Conservation (phyloP, 495 filamentous ascomycete genomes). For the Lichina pygmaea region DNA sequence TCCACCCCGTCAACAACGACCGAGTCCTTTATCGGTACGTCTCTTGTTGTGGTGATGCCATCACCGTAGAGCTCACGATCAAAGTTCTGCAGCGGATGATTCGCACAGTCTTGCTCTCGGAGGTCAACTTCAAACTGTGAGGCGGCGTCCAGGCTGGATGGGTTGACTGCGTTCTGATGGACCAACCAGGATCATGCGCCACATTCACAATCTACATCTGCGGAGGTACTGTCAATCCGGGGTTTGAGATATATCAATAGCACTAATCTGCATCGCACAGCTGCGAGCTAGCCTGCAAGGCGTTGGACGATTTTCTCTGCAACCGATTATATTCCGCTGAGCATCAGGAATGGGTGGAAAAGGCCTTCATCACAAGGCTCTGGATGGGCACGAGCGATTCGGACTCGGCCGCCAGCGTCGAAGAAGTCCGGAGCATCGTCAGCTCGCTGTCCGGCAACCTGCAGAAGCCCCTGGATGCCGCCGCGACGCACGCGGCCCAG, state of each 20-base stretch:
- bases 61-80: not conserved
- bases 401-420: slow-evolving; percentile 6
- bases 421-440: slow-evolving; percentile 14
- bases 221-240: slow-evolving; percentile 3
- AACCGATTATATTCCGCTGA: slow-evolving; percentile 16
- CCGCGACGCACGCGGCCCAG: slow-evolving; percentile 41
- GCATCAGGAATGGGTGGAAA: slow-evolving; percentile 30
- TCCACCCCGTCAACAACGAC: slow-evolving; percentile 4
- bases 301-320: slow-evolving; percentile 31
- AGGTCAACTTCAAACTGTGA: slow-evolving; percentile 32
- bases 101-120: slow-evolving; percentile 24
- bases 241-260: no score
- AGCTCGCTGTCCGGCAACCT: slow-evolving; percentile 13
- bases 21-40: not conserved
- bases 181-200: slow-evolving; percentile 24
- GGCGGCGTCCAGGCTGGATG: not conserved
- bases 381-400: slow-evolving; percentile 24
- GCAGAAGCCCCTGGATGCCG: slow-evolving; percentile 14
- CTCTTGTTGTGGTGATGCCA: no score
- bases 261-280: slow-evolving; percentile 5
- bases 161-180: no score
- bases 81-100: slow-evolving; percentile 21
- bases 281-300: slow-evolving; percentile 18
- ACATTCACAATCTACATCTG: slow-evolving; percentile 35
- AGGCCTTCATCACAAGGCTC: slow-evolving; percentile 29